These are phyloP conservation scores for Ceratobasidium sp. DNA, from an alignment of 1,284 basidiomycete genomes.

Conservation along the genomic window DNA sequence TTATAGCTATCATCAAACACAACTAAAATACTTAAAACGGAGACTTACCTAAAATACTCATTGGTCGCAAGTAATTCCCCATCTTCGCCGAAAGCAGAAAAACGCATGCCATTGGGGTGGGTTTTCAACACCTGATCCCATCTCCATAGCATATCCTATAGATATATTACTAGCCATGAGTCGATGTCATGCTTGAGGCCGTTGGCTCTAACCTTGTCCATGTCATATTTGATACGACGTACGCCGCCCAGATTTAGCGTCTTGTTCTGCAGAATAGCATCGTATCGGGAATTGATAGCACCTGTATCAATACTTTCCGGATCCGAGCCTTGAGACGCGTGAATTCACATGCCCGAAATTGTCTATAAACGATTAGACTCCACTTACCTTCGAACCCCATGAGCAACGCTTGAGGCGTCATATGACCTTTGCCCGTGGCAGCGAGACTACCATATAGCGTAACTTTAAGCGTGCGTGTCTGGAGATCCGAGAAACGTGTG, in stretches of 20 bases:
- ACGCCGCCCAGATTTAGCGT: conserved; percentile 78
- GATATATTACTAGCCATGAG: neutral
- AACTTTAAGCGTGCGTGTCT: conserved; percentile 78
- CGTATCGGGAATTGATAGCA: conserved; percentile 81
- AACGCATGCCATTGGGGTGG: conserved; percentile 90
- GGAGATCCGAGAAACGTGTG: conserved; percentile 30
- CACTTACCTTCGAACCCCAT: conserved; percentile 88
- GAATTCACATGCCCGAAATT: neutral
- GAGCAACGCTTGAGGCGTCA: conserved; percentile 94
- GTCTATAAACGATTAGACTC: neutral
- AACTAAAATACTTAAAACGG: conserved; percentile 51
- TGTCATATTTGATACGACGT: conserved; percentile 84
- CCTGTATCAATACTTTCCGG: conserved; percentile 90
- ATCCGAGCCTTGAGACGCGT: conserved; percentile 69
- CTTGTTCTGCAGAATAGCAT: conserved; percentile 76
- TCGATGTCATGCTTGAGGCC: neutral
- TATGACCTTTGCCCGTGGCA: conserved; percentile 86
- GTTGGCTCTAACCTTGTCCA: conserved; percentile 66
- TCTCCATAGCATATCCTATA: conserved; percentile 87
- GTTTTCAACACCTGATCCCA: conserved; percentile 83
- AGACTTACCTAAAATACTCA: conserved; percentile 83
- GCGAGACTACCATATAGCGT: conserved; percentile 76
- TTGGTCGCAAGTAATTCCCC: conserved; percentile 94
- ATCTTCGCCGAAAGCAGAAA: conserved; percentile 84
- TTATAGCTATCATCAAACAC: conserved; percentile 16